phyloP scores from a whole-genome alignment of 306 rosid genomes.

The Cyamopsis tetragonoloba region DNA sequence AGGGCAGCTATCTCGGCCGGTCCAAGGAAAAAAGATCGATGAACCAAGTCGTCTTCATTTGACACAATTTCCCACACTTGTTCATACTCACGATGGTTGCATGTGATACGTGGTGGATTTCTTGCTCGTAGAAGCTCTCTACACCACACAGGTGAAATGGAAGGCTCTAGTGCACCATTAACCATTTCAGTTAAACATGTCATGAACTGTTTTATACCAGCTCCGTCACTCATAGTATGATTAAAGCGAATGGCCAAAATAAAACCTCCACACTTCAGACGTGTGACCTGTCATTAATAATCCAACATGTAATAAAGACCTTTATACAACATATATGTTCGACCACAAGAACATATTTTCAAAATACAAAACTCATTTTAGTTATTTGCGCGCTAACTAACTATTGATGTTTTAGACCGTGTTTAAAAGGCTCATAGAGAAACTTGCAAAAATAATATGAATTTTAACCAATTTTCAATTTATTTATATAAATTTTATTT shows the following conservation, averaged over 20 bases:
- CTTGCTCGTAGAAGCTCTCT: constrained; percentile 34
- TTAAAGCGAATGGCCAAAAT: not conserved
- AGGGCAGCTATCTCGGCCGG: not conserved
- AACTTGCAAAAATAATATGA: too few relatives aligned
- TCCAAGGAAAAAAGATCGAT: constrained; percentile 5
- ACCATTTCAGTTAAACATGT: constrained; percentile 19
- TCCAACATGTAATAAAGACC: too few relatives aligned
- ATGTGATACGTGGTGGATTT: constrained; percentile 23
- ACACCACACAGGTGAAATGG: constrained; percentile 31
- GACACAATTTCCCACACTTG: too few relatives aligned
- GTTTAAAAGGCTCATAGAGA: too few relatives aligned
- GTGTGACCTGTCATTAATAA: constrained; percentile 24
- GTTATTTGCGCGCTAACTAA: too few relatives aligned
- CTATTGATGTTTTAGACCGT: too few relatives aligned
- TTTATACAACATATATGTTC: too few relatives aligned
- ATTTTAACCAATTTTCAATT: too few relatives aligned
- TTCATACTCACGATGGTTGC: constrained; percentile 25
- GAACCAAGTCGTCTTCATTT: not conserved
- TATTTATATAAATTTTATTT: too few relatives aligned
- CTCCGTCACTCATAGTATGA: constrained; percentile 20
- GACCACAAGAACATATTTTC: too few relatives aligned
- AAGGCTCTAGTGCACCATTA: constrained; percentile 19
- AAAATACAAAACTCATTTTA: too few relatives aligned
- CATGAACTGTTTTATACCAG: constrained; percentile 22
- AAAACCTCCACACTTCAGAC: constrained; percentile 40